Base-by-base conservation (phyloP, 78 protist species). In the Diacronema lutheri region DNA sequence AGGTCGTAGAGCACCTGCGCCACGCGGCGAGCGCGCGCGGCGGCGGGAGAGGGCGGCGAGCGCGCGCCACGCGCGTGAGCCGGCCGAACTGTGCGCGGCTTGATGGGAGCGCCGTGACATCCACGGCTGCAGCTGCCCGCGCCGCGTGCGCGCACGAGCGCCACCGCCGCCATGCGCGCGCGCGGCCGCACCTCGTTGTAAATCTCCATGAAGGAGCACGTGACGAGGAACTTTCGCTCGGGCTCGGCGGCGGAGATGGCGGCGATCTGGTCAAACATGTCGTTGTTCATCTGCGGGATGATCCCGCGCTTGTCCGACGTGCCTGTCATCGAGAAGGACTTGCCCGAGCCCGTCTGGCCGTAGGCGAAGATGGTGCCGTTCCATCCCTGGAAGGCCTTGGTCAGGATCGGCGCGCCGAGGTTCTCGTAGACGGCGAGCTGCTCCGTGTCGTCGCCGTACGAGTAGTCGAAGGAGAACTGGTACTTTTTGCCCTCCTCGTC, bases 321-420 rank as follows among this genome's bases (percentile, higher is more conserved):
- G 40, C 89, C 89, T 31, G 50, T 72, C 79, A 86, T 57, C 31
- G 78, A 37, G 60, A 20, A 66, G 1, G 85, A 46, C 85, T 74
- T 74, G 16, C 81, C 81, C 35, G 81, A 10, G 37, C 81, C 81
- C 12, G 95, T 93, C 58, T 93, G 95, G 0, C 95, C 95, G 76
- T 93, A 93, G 16, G 94, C 92, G 44, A 93, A 93, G 29, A 93
- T 62, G 64, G 90, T 85, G 37, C 55, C 77, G 85, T 93, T 93
- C 85, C 81, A 92, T 21, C 92, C 84, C 0, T 0, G 66, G 25
- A 44, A 19, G 16, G 77, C 77, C 13, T 40, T 11, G 46, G 37
- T 19, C 19, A 69, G 77, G 14, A 69, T 0, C 12, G 77, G 77
- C 77, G 37, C 41, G 37, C 77, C 77, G 7, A 69, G 77, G 77